Conservation (phyloP, 768 basidiomycete genomes). For the Mycena vulgaris region DNA sequence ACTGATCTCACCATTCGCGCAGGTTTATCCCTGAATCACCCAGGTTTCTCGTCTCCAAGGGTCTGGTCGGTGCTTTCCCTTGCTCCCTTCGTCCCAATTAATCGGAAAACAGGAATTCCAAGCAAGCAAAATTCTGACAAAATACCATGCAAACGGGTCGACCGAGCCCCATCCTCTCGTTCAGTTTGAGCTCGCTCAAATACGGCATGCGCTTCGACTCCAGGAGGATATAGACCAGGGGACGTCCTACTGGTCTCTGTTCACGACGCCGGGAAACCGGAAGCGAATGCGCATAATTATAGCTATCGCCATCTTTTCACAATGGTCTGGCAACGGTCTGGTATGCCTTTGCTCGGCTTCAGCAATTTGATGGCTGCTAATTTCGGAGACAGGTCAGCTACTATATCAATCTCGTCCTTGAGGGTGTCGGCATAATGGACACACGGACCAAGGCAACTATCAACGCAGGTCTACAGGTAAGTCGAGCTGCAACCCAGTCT, state of each 20-base stretch:
- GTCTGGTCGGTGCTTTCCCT: constrained; percentile 56
- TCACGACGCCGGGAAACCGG: constrained; percentile 76
- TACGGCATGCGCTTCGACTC: constrained; percentile 74
- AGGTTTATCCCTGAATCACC: constrained; percentile 82
- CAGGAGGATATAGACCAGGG: constrained; percentile 69
- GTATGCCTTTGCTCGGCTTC: constrained; percentile 51
- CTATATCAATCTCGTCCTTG: constrained; percentile 79
- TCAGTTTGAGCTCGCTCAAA: constrained; percentile 74
- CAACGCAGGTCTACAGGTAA: constrained; percentile 74
- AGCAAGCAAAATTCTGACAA: constrained; percentile 74
- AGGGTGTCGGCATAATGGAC: constrained; percentile 72
- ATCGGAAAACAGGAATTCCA: constrained; percentile 60
- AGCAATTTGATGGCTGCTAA: neutral
- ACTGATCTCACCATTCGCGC: constrained; percentile 16
- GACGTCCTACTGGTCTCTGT: constrained; percentile 67
- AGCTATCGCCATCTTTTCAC: constrained; percentile 78
- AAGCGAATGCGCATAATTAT: constrained; percentile 79
- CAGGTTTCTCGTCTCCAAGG: constrained; percentile 75
- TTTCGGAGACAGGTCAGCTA: constrained; percentile 50
- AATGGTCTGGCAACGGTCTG: constrained; percentile 84
- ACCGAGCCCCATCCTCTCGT: constrained; percentile 74
- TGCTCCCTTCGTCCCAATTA: neutral
- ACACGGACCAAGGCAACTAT: constrained; percentile 71
- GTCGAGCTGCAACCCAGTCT: neutral
- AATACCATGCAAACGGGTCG: constrained; percentile 78